Evolutionary conservation across 441 rosid genomes (phyloP).

Genomic region (Erodium texanum): DNA sequence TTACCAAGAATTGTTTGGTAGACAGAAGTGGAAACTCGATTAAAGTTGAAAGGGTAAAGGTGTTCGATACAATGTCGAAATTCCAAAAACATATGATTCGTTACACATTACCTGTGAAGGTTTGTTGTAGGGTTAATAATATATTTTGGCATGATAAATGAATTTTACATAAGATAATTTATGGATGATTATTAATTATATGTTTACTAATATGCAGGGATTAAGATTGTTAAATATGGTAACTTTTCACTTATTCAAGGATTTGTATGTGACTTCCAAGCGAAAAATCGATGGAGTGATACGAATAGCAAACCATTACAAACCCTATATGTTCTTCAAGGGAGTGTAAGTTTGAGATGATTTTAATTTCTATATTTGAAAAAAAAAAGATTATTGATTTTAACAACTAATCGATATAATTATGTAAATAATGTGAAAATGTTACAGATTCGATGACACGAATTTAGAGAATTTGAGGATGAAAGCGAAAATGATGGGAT

Average conservation of each 20-base stretch:
- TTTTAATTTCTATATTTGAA: not conserved
- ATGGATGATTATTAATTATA: no score
- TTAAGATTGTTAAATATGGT: not conserved
- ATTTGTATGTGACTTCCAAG: not conserved
- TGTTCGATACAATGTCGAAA: not conserved
- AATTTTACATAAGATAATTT: no score
- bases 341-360: not conserved
- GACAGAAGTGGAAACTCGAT: not conserved
- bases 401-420: no score
- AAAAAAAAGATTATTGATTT: no score
- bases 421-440: no score
- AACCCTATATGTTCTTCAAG: not conserved
- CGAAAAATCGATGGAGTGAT: not conserved
- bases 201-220: no score
- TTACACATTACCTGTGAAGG: not conserved
- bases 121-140: not conserved
- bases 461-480: no score
- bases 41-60: not conserved
- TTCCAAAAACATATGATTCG: not conserved
- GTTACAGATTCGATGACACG: no score
- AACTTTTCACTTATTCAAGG: not conserved
- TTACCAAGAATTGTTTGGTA: not conserved
- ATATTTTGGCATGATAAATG: no score
- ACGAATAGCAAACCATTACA: not conserved
- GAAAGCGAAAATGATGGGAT: not conserved